These are phyloP conservation scores for Citrus maxima DNA, from an alignment of 345 rosid species.

Conservation along the genomic window DNA sequence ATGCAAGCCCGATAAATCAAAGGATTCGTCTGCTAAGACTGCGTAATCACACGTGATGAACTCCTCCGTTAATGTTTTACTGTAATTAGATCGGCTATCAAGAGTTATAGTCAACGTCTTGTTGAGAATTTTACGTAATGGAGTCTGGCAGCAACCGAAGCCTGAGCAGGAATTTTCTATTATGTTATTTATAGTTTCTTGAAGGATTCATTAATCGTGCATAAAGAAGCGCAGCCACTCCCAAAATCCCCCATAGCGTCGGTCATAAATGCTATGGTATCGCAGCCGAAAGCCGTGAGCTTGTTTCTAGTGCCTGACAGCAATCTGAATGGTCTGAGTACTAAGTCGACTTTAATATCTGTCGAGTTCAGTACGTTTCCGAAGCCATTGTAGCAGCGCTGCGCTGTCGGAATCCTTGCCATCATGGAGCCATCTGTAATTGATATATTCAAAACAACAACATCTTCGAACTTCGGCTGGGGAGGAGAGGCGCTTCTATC, in stretches of 20 bases:
- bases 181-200: background rate
- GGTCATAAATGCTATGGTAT: background rate
- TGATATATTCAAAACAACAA: too few relatives aligned
- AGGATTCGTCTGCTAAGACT: background rate
- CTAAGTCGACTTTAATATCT: fast-evolving
- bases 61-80: too few relatives aligned
- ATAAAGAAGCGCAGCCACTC: conserved; percentile 13
- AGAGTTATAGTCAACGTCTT: background rate
- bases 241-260: background rate
- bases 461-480: too few relatives aligned
- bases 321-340: background rate
- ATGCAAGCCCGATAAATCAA: background rate
- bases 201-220: background rate
- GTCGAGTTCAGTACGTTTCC: fast-evolving
- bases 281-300: conserved; percentile 29
- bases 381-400: background rate
- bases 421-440: background rate
- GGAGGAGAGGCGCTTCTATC: background rate
- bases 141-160: background rate
- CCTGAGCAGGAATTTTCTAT: background rate
- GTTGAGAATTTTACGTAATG: background rate
- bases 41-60: background rate
- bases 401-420: background rate
- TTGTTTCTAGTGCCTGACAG: conserved; percentile 18
- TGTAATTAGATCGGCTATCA: background rate